Conservation (phyloP, 129 eudicot species). For the Helianthus annuus region DNA sequence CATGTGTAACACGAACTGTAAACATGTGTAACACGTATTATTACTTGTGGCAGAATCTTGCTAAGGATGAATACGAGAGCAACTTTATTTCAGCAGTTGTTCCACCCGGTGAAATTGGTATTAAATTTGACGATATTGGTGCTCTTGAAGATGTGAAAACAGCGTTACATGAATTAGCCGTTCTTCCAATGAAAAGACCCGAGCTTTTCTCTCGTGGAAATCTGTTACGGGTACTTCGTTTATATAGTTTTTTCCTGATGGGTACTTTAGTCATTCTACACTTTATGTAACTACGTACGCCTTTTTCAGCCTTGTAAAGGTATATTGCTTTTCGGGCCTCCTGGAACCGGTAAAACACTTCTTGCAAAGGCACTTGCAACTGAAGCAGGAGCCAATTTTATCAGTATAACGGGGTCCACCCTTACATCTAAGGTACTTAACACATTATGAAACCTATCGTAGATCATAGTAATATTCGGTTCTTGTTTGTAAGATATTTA, state of each 20-base stretch:
- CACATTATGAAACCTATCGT: neutral
- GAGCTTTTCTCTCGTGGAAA: conserved; percentile 96
- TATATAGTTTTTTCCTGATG: neutral
- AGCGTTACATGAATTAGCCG: conserved; percentile 84
- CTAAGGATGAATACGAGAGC: conserved; percentile 94
- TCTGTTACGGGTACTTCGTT: conserved; percentile 72
- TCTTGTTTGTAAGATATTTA: neutral
- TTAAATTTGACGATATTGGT: conserved; percentile 92
- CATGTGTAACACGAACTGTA: conserved; percentile 6
- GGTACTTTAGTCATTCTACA: neutral
- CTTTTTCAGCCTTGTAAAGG: conserved; percentile 98
- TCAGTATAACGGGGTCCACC: conserved; percentile 96
- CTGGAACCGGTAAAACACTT: conserved; percentile 99
- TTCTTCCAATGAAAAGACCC: conserved; percentile 98
- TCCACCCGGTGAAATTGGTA: conserved; percentile 97
- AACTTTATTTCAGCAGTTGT: conserved; percentile 97
- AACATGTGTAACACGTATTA: neutral
- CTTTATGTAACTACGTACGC: conserved; percentile 1
- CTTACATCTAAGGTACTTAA: conserved; percentile 87
- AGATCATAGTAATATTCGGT: neutral
- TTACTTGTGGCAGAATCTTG: conserved; percentile 67
- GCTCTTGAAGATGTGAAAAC: conserved; percentile 99
- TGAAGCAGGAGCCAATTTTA: conserved; percentile 98
- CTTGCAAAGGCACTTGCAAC: conserved; percentile 99
- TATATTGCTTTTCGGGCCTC: conserved; percentile 96